Evolutionary conservation across 2,329 filamentous ascomycete species (phyloP).

Genomic region (Diplodia mutila): DNA sequence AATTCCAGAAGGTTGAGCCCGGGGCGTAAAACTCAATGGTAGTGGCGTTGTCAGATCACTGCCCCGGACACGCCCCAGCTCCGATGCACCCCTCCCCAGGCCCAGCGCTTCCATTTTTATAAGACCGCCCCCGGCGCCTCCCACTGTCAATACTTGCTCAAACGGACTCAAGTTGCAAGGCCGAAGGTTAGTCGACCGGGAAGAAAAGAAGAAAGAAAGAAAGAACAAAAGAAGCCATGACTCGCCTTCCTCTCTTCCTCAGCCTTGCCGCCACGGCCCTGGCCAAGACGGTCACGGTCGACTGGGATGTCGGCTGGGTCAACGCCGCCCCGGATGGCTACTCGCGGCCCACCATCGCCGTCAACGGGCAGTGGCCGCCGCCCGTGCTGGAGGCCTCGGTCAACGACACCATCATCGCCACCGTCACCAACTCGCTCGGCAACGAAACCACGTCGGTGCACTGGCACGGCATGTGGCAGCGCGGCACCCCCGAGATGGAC

Average conservation of each 20-base stretch:
- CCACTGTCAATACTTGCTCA: not conserved
- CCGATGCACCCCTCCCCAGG: not conserved
- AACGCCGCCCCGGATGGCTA: constrained; percentile 70
- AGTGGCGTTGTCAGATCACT: not conserved
- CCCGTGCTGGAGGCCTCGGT: constrained; percentile 64
- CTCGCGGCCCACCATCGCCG: constrained; percentile 69
- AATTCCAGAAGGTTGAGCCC: constrained; percentile 9
- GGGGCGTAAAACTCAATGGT: not conserved
- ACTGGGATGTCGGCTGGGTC: constrained; percentile 75
- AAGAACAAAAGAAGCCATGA: constrained; percentile 1
- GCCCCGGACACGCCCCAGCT: not conserved
- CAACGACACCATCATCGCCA: constrained; percentile 63
- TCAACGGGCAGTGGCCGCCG: constrained; percentile 76
- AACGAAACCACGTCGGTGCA: constrained; percentile 67
- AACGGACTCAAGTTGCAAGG: not conserved
- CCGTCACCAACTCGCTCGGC: constrained; percentile 62
- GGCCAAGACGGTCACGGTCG: constrained; percentile 54
- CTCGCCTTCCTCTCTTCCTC: not conserved
- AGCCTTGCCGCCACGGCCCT: not conserved
- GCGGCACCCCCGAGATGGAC: constrained; percentile 71
- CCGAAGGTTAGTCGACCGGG: not conserved
- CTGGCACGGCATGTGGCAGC: constrained; percentile 74
- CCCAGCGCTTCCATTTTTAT: not conserved
- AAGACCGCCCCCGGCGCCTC: not conserved
- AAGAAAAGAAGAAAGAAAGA: not conserved